These are phyloP conservation scores for Parmelia sp. DNA, from an alignment of 495 filamentous ascomycete species.

Conservation along the genomic window DNA sequence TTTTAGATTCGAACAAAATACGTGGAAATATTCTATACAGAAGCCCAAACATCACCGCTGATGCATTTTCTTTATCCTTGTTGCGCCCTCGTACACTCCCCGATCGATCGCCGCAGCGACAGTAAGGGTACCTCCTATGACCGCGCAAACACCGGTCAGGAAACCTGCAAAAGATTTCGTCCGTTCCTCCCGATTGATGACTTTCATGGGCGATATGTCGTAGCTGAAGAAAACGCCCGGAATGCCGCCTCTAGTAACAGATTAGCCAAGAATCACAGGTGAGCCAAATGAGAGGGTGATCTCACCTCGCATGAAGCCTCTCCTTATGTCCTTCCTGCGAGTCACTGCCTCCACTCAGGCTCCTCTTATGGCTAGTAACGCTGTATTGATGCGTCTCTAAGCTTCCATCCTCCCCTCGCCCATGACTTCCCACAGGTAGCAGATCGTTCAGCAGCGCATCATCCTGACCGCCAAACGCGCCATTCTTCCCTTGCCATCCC, in stretches of 20 bases:
- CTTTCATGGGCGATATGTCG: conserved; percentile 99
- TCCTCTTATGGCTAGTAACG: conserved; percentile 90
- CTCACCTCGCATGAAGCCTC: conserved; percentile 62
- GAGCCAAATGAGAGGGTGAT: background rate
- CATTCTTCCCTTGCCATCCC: conserved; percentile 57
- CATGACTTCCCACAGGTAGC: conserved; percentile 26
- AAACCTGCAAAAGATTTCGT: conserved; percentile 84
- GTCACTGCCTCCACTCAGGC: conserved; percentile 73
- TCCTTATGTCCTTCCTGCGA: conserved; percentile 81
- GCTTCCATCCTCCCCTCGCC: conserved; percentile 53
- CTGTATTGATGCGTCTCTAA: conserved; percentile 98
- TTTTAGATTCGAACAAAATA: conserved; percentile 2
- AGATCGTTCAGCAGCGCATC: conserved; percentile 23
- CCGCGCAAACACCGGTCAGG: conserved; percentile 85
- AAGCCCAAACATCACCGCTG: conserved; percentile 24
- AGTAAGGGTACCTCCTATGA: conserved; percentile 90
- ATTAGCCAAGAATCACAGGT: background rate
- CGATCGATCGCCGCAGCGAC: conserved; percentile 92
- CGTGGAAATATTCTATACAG: conserved; percentile 19
- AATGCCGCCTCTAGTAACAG: conserved; percentile 61
- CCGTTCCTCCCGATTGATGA: conserved; percentile 90
- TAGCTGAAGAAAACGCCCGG: conserved; percentile 98
- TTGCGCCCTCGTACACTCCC: conserved; percentile 80
- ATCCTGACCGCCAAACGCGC: conserved; percentile 30
- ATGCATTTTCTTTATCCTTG: conserved; percentile 75